These are phyloP conservation scores for Xylaria telfairii DNA, from an alignment of 495 filamentous ascomycete genomes.

Conservation along the genomic window DNA sequence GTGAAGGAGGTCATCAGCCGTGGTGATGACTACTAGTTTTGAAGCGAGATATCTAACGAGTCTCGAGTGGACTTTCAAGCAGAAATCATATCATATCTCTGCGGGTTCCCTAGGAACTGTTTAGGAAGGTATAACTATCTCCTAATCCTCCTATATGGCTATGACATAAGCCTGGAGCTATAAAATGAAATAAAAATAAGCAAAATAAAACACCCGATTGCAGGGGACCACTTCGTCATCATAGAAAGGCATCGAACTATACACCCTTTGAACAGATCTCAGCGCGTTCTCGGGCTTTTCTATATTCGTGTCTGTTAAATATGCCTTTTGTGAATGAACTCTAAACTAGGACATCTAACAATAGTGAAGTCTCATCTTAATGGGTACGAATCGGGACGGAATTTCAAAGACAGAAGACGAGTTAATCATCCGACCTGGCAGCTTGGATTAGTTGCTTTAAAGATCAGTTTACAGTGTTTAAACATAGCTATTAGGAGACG, in stretches of 20 bases:
- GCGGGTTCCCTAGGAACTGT: background rate
- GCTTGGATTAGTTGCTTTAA: background rate
- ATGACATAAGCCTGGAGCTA: background rate
- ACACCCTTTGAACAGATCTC: background rate
- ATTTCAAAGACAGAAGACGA: no score
- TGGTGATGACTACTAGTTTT: slow-evolving; percentile 79
- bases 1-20: slow-evolving; percentile 94
- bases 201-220: background rate
- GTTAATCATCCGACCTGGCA: background rate
- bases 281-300: background rate
- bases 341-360: no score
- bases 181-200: background rate
- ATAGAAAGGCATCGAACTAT: background rate
- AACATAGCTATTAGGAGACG: no score
- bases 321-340: background rate
- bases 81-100: background rate
- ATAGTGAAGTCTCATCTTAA: no score
- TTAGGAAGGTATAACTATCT: background rate
- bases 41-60: background rate
- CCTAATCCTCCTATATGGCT: background rate
- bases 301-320: background rate
- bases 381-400: no score
- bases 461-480: background rate
- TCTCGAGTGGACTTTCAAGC: background rate
- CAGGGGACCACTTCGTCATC: background rate